phyloP scores from a whole-genome alignment of 495 filamentous ascomycete species.

The Platismatia glauca region DNA sequence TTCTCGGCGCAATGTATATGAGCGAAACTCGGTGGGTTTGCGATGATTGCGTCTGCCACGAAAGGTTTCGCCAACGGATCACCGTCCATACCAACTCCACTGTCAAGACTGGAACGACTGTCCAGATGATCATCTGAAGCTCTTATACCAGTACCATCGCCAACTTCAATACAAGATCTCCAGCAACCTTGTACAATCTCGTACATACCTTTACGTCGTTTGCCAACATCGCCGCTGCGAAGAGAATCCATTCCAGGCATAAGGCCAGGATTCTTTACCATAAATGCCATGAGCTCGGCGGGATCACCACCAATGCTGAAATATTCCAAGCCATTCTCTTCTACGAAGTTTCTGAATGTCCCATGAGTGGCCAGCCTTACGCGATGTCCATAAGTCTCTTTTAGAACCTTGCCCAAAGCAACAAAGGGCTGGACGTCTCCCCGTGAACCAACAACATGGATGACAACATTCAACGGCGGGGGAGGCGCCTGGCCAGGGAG shows the following conservation, averaged over 20 bases:
- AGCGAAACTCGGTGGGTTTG: slow-evolving; percentile 75
- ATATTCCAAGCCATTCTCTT: slow-evolving; percentile 66
- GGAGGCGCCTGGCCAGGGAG: slow-evolving; percentile 49
- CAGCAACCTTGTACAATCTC: slow-evolving; percentile 70
- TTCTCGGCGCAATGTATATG: slow-evolving; percentile 77
- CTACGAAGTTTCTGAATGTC: slow-evolving; percentile 58
- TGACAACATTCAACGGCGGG: slow-evolving; percentile 59
- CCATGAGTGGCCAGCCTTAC: slow-evolving; percentile 70
- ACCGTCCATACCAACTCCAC: slow-evolving; percentile 28
- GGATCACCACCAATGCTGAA: slow-evolving; percentile 75
- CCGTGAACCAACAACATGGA: slow-evolving; percentile 69
- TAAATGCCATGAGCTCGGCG: slow-evolving; percentile 72
- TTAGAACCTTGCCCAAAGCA: slow-evolving; percentile 54
- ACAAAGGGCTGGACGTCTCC: slow-evolving; percentile 77
- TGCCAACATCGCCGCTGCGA: slow-evolving; percentile 56
- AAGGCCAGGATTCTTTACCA: slow-evolving; percentile 78
- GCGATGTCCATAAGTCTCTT: slow-evolving; percentile 57
- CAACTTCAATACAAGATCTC: slow-evolving; percentile 61
- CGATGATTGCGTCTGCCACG: slow-evolving; percentile 73
- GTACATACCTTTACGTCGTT: slow-evolving; percentile 57
- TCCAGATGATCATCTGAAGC: slow-evolving; percentile 34
- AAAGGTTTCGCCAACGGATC: slow-evolving; percentile 46
- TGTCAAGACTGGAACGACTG: slow-evolving; percentile 29
- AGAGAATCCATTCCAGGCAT: slow-evolving; percentile 62
- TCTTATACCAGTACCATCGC: slow-evolving; percentile 47